phyloP scores from a whole-genome alignment of 345 rosid genomes.

The Draba incana region DNA sequence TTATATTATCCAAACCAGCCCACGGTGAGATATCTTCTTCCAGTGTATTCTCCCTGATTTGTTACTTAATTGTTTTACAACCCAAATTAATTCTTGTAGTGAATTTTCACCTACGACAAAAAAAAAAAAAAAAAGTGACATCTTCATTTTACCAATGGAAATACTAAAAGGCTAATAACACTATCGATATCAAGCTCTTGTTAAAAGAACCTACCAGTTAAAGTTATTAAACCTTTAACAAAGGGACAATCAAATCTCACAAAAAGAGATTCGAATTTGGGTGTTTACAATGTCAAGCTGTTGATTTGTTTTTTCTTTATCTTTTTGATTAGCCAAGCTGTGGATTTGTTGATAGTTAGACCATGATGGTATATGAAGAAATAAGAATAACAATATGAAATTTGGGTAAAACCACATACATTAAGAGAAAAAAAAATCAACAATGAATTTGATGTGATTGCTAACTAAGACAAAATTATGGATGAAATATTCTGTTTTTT shows the following conservation, averaged over 20 bases:
- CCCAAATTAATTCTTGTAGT: too few relatives aligned
- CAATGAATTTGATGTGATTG: neutral
- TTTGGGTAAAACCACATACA: too few relatives aligned
- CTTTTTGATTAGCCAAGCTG: too few relatives aligned
- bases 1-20: too few relatives aligned
- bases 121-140: neutral
- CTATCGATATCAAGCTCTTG: neutral
- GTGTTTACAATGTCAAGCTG: constrained; percentile 1
- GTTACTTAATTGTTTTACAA: too few relatives aligned
- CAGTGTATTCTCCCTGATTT: too few relatives aligned
- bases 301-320: neutral
- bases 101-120: too few relatives aligned
- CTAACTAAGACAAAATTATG: neutral
- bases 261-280: constrained; percentile 17
- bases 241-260: neutral
- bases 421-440: neutral
- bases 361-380: neutral
- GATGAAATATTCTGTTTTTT: constrained; percentile 8
- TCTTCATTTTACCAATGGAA: neutral
- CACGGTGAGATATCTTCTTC: too few relatives aligned
- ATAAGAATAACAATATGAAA: neutral
- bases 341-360: neutral
- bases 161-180: neutral
- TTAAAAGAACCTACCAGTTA: neutral
- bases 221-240: neutral